Evolutionary conservation across 73 alveolate species (phyloP).

Genomic region (Symbiodinium pilosum): DNA sequence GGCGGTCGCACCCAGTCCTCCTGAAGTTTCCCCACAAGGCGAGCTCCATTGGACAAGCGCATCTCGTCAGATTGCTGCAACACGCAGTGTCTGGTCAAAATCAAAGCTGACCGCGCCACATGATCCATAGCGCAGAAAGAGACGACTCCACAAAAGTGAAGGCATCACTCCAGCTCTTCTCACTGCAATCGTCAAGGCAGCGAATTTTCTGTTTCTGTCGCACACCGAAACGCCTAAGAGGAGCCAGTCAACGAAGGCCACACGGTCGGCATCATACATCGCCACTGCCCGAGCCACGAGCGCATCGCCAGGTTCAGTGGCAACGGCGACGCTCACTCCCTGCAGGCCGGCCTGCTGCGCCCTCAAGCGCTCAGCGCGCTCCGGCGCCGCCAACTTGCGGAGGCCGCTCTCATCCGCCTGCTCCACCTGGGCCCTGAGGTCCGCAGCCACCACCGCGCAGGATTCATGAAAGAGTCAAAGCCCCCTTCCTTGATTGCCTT

Average conservation of each 20-base stretch:
- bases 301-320: too few relatives aligned
- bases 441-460: not conserved
- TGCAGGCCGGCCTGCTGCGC: slow-evolving; percentile 9
- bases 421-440: not conserved
- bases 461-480: not conserved
- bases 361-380: too few relatives aligned
- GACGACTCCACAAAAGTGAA: not conserved
- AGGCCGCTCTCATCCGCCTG: not conserved
- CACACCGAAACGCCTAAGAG: not conserved
- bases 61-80: too few relatives aligned
- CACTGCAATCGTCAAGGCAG: not conserved
- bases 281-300: too few relatives aligned
- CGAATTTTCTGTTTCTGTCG: not conserved
- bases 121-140: slow-evolving; percentile 1
- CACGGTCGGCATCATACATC: too few relatives aligned
- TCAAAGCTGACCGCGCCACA: not conserved
- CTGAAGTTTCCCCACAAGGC: too few relatives aligned
- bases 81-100: too few relatives aligned
- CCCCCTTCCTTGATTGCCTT: not conserved
- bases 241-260: not conserved
- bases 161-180: not conserved
- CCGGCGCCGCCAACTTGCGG: not conserved
- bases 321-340: not conserved
- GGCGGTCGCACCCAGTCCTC: too few relatives aligned
- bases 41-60: too few relatives aligned